Conservation (phyloP, 179 eudicot species). For the Monotropa hypopitys region DNA sequence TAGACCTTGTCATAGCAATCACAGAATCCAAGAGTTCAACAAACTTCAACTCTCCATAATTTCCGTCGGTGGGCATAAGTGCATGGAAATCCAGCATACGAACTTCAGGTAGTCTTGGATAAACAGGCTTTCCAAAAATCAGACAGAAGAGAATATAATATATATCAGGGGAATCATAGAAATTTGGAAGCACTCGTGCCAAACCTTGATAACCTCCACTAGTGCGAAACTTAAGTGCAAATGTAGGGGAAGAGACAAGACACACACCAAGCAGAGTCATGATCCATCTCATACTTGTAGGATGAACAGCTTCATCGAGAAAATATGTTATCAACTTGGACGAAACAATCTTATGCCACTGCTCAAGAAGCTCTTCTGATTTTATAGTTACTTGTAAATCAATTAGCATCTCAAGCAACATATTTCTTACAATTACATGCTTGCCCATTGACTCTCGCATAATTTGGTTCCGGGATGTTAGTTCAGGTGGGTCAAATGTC, state of each 20-base stretch:
- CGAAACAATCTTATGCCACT: constrained; percentile 96
- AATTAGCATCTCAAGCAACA: constrained; percentile 95
- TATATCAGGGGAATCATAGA: constrained; percentile 96
- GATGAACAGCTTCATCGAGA: constrained; percentile 97
- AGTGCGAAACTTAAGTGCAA: constrained; percentile 77
- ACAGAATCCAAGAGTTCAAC: constrained; percentile 84
- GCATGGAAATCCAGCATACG: constrained; percentile 97
- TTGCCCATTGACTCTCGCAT: constrained; percentile 90
- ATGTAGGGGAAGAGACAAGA: constrained; percentile 86
- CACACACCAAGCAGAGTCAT: constrained; percentile 98
- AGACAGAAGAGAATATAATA: constrained; percentile 93
- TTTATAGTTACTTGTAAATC: constrained; percentile 87
- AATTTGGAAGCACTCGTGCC: constrained; percentile 78
- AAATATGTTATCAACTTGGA: constrained; percentile 80
- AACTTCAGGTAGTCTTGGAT: constrained; percentile 97
- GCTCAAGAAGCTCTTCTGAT: constrained; percentile 85
- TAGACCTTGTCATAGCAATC: constrained; percentile 83
- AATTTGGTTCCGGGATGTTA: constrained; percentile 39
- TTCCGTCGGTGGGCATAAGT: constrained; percentile 84
- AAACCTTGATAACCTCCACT: constrained; percentile 94
- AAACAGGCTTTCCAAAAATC: constrained; percentile 92
- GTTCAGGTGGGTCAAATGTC: constrained; percentile 93
- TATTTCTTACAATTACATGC: constrained; percentile 95
- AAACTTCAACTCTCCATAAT: constrained; percentile 61
- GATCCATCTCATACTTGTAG: constrained; percentile 98